Evolutionary conservation across 1,284 basidiomycete genomes (phyloP).

Genomic region (Boletus sp.): DNA sequence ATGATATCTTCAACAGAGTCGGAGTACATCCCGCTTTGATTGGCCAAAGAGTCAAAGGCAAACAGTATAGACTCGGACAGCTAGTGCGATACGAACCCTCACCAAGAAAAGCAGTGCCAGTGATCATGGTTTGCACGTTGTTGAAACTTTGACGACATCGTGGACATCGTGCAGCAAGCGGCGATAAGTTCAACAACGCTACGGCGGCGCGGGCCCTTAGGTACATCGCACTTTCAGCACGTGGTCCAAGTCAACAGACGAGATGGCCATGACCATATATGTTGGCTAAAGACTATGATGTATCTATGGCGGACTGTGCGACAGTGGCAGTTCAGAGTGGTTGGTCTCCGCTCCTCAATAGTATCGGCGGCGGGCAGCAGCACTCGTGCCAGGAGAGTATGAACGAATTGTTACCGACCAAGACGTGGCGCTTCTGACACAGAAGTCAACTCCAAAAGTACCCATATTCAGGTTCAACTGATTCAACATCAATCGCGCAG

Average conservation of each 20-base stretch:
- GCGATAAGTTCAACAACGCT: neutral
- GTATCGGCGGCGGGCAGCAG: neutral
- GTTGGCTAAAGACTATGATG: neutral
- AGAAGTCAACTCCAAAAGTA: neutral
- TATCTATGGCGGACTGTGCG: too few relatives aligned
- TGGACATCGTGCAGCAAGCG: constrained; percentile 5
- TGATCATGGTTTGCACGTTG: constrained; percentile 10
- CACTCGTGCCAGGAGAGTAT: neutral
- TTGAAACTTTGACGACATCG: constrained; percentile 5
- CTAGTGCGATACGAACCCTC: neutral
- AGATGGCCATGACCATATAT: neutral
- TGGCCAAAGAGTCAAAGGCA: neutral
- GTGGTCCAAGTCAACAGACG: neutral
- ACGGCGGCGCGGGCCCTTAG: neutral
- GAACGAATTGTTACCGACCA: neutral
- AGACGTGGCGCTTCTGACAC: neutral
- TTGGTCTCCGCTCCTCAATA: neutral
- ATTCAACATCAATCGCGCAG: neutral
- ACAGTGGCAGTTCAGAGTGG: neutral
- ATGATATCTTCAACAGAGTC: too few relatives aligned
- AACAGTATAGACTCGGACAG: neutral
- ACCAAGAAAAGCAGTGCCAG: neutral
- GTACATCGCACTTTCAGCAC: neutral
- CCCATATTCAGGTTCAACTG: neutral
- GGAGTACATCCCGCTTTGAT: neutral